Evolutionary conservation across 2,329 filamentous ascomycete species (phyloP), one percentile per base, ranked within the genome.

Genomic region (Aspergillus aculeatinus): DNA sequence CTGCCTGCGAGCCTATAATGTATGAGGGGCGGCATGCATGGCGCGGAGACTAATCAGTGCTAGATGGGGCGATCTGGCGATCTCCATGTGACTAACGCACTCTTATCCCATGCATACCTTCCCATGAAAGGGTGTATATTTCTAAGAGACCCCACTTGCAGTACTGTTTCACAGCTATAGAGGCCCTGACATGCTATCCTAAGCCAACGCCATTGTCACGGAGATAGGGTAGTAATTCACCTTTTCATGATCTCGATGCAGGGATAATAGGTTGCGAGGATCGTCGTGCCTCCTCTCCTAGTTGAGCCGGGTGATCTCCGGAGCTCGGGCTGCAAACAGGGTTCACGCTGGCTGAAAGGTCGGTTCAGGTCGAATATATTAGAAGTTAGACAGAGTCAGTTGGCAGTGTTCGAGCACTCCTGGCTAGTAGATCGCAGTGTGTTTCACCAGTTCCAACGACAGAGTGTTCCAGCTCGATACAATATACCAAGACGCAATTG

Each of bases 1-100:
- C 48, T 71, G 23, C 68, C 70, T 47, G 39, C 48, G 16, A 58
- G 62, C 35, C 35, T 16, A 19, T 60, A 57, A 58, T 33, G 7
- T n/a, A 5, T 48, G 39, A 19, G 23, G 39, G 33, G 21, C 25
- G 47, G 48, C 52, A 48, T 44, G 27, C 19, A 27, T 33, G 7
- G 25, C 39, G 52, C 16, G n/a, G 31, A 42, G 12, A 33, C 23
- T 23, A 21, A 33, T 55, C 19, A 10, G 52, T 29, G 19, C 42
- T 48, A 47, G 31, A 55, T n/a, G 25, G 25, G 7, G 3, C 27
- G 25, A 21, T 27, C 9, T 19, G 39, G 16, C 9, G 5, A 19
- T 7, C 3, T 44, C 16, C 39, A 44, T 9, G 16, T 12, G 7
- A 42, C 11, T 51, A 29, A 23, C 14, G n/a, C 29, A 44, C 29